These are phyloP conservation scores for Papiliotrema nemorosa DNA, from an alignment of 1,284 basidiomycete genomes.

Conservation along the genomic window DNA sequence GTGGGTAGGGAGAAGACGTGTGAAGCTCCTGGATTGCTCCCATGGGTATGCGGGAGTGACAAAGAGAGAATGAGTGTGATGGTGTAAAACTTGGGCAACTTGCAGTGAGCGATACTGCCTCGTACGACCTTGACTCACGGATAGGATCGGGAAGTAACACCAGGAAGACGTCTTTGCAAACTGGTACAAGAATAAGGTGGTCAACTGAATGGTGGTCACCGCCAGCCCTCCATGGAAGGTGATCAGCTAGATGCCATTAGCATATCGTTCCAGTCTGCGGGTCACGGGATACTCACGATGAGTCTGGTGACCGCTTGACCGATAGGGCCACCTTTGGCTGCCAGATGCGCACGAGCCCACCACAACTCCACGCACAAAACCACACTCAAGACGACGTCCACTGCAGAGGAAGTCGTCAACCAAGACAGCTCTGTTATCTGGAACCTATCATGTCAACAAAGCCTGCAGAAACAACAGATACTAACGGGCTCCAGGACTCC, in stretches of 20 bases:
- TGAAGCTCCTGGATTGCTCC: slow-evolving; percentile 3
- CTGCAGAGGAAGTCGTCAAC: slow-evolving; percentile 16
- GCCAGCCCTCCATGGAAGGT: slow-evolving; percentile 28
- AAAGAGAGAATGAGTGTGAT: slow-evolving; percentile 31
- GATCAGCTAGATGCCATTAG: slow-evolving; percentile 14
- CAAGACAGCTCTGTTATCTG: slow-evolving; percentile 10
- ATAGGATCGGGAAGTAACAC: slow-evolving; percentile 27
- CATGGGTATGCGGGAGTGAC: slow-evolving; percentile 14
- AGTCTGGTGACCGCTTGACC: background rate
- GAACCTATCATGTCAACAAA: slow-evolving; percentile 8
- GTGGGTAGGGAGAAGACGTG: slow-evolving; percentile 20
- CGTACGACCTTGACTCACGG: slow-evolving; percentile 12
- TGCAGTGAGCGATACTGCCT: background rate
- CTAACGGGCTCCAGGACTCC: background rate
- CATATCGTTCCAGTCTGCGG: background rate
- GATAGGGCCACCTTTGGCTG: slow-evolving; percentile 14
- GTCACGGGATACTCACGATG: background rate
- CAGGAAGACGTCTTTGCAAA: slow-evolving; percentile 9
- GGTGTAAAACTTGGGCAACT: slow-evolving; percentile 32
- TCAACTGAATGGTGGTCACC: slow-evolving; percentile 20
- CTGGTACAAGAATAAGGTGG: slow-evolving; percentile 17
- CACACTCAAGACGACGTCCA: slow-evolving; percentile 18
- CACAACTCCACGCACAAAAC: slow-evolving; percentile 25
- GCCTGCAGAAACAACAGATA: background rate
- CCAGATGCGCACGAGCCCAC: slow-evolving; percentile 26